These are phyloP conservation scores for Filosporella fistucella DNA, from an alignment of 495 filamentous ascomycete genomes.

Conservation along the genomic window DNA sequence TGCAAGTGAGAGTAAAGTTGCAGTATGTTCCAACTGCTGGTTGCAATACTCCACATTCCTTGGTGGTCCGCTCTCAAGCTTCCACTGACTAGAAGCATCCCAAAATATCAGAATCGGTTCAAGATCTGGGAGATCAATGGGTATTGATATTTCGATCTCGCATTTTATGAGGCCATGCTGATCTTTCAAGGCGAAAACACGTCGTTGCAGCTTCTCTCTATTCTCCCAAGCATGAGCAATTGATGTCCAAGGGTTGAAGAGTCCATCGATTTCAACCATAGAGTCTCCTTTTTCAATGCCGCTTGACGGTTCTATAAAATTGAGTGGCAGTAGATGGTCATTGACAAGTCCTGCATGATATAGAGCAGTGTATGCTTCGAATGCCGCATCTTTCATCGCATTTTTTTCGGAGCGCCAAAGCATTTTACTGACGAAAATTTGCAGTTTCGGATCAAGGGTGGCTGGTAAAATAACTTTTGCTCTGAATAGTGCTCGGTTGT, in stretches of 20 bases:
- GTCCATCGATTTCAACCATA: slow-evolving; percentile 44
- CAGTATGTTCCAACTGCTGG: slow-evolving; percentile 1
- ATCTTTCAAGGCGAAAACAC: slow-evolving; percentile 5
- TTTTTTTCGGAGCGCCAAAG: slow-evolving; percentile 66
- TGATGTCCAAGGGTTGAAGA: slow-evolving; percentile 60
- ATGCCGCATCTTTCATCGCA: slow-evolving; percentile 77
- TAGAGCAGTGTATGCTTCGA: slow-evolving; percentile 70
- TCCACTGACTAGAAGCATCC: slow-evolving; percentile 25
- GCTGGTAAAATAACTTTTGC: slow-evolving; percentile 53
- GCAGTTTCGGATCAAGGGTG: slow-evolving; percentile 56
- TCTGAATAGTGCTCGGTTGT: slow-evolving; percentile 8
- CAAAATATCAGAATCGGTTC: slow-evolving; percentile 42
- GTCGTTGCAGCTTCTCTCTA: slow-evolving; percentile 4
- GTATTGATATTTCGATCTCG: slow-evolving; percentile 25
- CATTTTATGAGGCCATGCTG: slow-evolving; percentile 1
- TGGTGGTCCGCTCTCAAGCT: slow-evolving; percentile 3
- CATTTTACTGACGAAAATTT: slow-evolving; percentile 42
- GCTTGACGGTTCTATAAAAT: slow-evolving; percentile 2
- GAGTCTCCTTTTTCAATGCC: slow-evolving; percentile 2
- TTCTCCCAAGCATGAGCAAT: slow-evolving; percentile 39
- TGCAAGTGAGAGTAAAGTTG: slow-evolving; percentile 1
- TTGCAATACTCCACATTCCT: neutral
- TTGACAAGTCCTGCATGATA: slow-evolving; percentile 60
- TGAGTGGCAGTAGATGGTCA: slow-evolving; percentile 31
- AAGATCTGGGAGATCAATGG: slow-evolving; percentile 35